Percentiles rank a stretch among this genome's conserved stretches.
These are phyloP conservation scores for Elaeis oleifera DNA, from an alignment of 202 grass and related monocot species.

Conservation along the genomic window DNA sequence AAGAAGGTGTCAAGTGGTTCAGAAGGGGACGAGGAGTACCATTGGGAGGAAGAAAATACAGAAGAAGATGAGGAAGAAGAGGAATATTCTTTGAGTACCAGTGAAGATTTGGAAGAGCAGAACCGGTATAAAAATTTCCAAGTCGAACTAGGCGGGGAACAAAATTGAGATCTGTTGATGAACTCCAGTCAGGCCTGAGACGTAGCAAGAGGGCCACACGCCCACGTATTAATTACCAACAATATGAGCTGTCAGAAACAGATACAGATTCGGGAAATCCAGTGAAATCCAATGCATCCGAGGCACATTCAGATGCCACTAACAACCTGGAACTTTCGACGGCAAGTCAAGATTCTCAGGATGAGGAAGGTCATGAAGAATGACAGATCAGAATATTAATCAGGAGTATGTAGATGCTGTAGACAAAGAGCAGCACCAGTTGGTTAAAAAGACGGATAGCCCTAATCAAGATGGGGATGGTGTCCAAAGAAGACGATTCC, in stretches of 20 bases:
- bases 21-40: constrained; percentile 56
- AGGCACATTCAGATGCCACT: constrained; percentile 45
- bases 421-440: constrained; percentile 38
- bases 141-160: constrained; percentile 31
- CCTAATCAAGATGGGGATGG: constrained; percentile 27
- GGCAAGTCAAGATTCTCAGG: constrained; percentile 53
- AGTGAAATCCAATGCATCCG: constrained; percentile 30
- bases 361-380: constrained; percentile 60
- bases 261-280: constrained; percentile 37
- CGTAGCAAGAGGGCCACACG: constrained; percentile 64
- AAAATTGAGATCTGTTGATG: constrained; percentile 44
- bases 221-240: constrained; percentile 49
- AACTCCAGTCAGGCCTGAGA: constrained; percentile 57
- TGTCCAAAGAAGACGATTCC: constrained; percentile 30
- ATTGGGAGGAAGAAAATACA: constrained; percentile 40
- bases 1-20: constrained; percentile 42
- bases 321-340: constrained; percentile 42
- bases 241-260: constrained; percentile 41
- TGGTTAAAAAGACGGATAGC: constrained; percentile 26
- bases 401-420: constrained; percentile 26
- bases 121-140: constrained; percentile 23
- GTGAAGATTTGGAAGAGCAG: constrained; percentile 38
- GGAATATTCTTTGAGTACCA: constrained; percentile 52
- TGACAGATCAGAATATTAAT: constrained; percentile 37
- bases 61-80: constrained; percentile 56